Evolutionary conservation across 2,329 filamentous ascomycete genomes (phyloP).

Genomic region (Hirsutella minnesotensis): DNA sequence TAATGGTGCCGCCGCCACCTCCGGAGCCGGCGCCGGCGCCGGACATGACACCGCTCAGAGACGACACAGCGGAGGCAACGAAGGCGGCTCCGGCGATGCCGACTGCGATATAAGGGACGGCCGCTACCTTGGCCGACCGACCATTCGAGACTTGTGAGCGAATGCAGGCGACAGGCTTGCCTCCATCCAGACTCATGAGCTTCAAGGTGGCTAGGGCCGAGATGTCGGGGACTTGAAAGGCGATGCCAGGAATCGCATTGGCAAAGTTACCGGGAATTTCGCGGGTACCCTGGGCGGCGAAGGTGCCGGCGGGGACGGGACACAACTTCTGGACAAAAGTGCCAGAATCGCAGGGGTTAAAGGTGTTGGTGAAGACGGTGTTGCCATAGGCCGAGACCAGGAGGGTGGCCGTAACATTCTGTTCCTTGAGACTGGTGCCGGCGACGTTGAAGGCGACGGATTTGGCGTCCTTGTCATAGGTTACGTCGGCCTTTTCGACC

Average conservation of each 20-base stretch:
- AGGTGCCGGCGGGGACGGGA: conserved; percentile 67
- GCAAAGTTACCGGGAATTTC: conserved; percentile 61
- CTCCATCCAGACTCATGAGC: conserved; percentile 50
- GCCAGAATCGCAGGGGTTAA: conserved; percentile 65
- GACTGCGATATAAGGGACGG: conserved; percentile 72
- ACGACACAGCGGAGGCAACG: conserved; percentile 58
- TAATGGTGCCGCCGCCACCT: conserved; percentile 51
- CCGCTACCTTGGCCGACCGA: conserved; percentile 64
- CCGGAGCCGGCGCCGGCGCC: conserved; percentile 36
- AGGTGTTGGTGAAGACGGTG: conserved; percentile 63
- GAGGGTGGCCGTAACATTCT: conserved; percentile 71
- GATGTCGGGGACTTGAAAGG: conserved; percentile 83
- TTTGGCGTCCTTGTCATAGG: conserved; percentile 65
- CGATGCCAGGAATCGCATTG: conserved; percentile 70
- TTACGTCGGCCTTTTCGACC: conserved; percentile 63
- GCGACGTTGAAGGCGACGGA: conserved; percentile 71
- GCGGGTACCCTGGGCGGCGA: conserved; percentile 61
- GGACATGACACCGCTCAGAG: conserved; percentile 45
- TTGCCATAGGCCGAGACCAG: conserved; percentile 76
- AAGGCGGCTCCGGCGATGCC: conserved; percentile 80
- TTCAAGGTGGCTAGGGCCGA: conserved; percentile 73
- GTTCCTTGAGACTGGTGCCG: conserved; percentile 58
- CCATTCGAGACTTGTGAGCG: conserved; percentile 75
- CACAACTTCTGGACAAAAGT: conserved; percentile 67
- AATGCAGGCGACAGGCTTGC: conserved; percentile 66